Conservation (phyloP, 257 asterid genomes). For the Echites panduratus region DNA sequence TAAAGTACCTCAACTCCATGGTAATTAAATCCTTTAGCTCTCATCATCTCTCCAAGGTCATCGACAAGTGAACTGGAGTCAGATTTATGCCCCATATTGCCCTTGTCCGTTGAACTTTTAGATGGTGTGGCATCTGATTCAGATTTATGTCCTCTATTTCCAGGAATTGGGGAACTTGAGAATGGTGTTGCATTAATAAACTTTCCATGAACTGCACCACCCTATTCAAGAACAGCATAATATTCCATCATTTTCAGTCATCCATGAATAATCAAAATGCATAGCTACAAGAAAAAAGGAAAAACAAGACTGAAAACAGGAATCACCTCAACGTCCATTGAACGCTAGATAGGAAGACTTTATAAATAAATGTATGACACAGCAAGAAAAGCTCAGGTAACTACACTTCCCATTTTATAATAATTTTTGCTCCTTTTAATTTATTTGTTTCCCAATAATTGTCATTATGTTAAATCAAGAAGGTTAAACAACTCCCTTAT, state of each 20-base stretch:
- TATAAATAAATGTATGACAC: neutral
- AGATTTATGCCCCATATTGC: slow-evolving; percentile 34
- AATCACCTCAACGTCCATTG: neutral
- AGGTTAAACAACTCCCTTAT: too few species aligned
- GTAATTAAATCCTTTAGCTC: slow-evolving; percentile 73
- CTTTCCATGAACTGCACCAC: slow-evolving; percentile 80
- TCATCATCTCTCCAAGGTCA: slow-evolving; percentile 74
- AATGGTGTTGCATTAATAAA: slow-evolving; percentile 93
- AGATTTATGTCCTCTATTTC: slow-evolving; percentile 35
- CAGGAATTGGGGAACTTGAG: slow-evolving; percentile 41
- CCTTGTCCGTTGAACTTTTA: slow-evolving; percentile 44
- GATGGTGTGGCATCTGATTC: slow-evolving; percentile 59
- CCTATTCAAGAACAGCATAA: slow-evolving; percentile 35
- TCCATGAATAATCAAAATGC: neutral
- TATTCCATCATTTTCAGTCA: slow-evolving; percentile 3
- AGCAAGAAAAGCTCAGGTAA: neutral
- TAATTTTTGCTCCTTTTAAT: neutral
- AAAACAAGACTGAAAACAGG: neutral
- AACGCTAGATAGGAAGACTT: neutral
- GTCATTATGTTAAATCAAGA: too few species aligned
- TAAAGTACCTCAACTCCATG: slow-evolving; percentile 82
- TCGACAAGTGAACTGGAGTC: slow-evolving; percentile 57
- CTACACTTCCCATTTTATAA: neutral
- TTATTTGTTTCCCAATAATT: too few species aligned
- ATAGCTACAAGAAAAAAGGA: neutral